Conservation (phyloP, 2,329 filamentous ascomycete genomes). For the Colletotrichum australisinense region DNA sequence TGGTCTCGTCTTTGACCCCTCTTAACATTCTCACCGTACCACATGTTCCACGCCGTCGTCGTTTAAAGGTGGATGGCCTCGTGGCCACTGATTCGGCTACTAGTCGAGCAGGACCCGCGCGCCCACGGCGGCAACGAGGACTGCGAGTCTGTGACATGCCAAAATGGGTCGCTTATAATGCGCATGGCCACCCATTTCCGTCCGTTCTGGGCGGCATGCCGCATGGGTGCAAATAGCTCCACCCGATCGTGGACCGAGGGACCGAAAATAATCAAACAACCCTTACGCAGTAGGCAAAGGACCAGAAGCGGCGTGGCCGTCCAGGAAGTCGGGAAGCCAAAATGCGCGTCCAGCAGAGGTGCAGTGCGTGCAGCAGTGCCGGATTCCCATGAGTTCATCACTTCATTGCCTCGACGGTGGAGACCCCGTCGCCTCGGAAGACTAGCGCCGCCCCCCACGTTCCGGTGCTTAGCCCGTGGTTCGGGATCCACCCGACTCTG, state of each 20-base stretch:
- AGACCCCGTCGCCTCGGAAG: not conserved
- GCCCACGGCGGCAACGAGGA: not conserved
- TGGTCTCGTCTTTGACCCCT: not conserved
- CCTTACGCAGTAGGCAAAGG: not conserved
- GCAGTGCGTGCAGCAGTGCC: not conserved
- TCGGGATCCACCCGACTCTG: not conserved
- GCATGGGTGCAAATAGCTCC: not conserved
- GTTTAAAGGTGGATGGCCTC: not conserved
- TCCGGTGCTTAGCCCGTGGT: not conserved
- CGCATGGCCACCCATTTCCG: not conserved
- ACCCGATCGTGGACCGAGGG: not conserved
- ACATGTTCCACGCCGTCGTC: not conserved
- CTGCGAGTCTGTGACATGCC: too few relatives aligned
- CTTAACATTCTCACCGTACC: not conserved
- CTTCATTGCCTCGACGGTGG: not conserved
- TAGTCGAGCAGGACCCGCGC: not conserved
- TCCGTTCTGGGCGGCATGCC: not conserved
- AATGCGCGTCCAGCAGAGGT: not conserved
- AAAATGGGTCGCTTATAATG: too few relatives aligned
- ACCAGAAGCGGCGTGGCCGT: constrained; percentile 10
- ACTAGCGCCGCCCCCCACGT: constrained; percentile 10
- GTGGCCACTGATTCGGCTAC: not conserved
- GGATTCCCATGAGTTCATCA: not conserved
- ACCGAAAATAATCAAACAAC: not conserved
- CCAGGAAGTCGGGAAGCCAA: not conserved